Conservation (phyloP, 1,139 yeast species). For the Lodderomyces orthopsilosis region DNA sequence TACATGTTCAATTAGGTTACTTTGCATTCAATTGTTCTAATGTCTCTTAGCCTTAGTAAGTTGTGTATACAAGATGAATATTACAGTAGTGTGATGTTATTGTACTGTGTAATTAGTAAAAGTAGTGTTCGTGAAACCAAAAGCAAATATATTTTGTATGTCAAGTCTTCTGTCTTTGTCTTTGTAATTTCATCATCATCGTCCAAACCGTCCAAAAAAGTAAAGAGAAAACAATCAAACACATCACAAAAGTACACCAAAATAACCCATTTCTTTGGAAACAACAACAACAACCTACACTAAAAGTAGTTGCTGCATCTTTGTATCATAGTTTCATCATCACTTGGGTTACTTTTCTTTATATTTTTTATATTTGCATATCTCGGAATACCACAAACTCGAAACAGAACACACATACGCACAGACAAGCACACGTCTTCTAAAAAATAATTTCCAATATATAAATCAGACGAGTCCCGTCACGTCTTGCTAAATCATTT, state of each 20-base stretch:
- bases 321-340: slow-evolving; percentile 1
- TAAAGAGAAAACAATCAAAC: not conserved
- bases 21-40: not conserved
- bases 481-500: slow-evolving; percentile 1
- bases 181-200: no score
- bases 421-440: not conserved
- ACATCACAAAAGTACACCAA: slow-evolving; percentile 2
- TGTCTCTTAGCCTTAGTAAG: no score
- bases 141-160: not conserved
- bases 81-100: not conserved
- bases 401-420: not conserved
- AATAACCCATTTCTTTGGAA: not conserved
- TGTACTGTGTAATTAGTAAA: not conserved
- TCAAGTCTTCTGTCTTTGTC: no score
- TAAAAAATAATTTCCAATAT: not conserved
- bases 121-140: not conserved
- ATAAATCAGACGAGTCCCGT: slow-evolving; percentile 2
- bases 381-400: slow-evolving; percentile 3
- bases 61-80: not conserved
- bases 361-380: not conserved
- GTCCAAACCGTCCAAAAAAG: no score
- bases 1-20: not conserved
- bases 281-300: not conserved
- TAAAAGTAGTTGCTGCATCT: not conserved
- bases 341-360: not conserved